phyloP scores from a whole-genome alignment of 768 basidiomycete genomes.

The Panaeolus cyanescens region DNA sequence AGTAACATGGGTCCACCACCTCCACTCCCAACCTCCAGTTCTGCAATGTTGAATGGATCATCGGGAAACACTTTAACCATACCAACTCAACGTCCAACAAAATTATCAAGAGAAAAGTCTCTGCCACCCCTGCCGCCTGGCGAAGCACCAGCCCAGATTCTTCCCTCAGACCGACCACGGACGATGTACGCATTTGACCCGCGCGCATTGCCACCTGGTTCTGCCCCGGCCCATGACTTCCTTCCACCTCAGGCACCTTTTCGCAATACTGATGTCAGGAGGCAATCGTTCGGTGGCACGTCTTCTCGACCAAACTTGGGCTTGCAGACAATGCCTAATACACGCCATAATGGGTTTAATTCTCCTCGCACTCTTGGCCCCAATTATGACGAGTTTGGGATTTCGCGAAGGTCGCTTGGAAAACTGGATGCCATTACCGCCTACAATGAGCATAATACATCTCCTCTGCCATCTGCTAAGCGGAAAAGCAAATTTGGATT shows the following conservation, averaged over 20 bases:
- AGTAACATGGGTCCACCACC: constrained; percentile 27
- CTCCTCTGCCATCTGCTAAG: constrained; percentile 47
- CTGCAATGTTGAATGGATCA: constrained; percentile 19
- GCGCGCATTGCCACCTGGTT: constrained; percentile 46
- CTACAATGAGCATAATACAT: constrained; percentile 21
- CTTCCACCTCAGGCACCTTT: constrained; percentile 67
- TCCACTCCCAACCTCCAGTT: constrained; percentile 27
- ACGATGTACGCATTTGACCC: constrained; percentile 68
- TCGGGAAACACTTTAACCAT: constrained; percentile 9
- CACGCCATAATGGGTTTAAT: constrained; percentile 35
- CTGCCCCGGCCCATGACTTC: constrained; percentile 50
- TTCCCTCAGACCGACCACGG: constrained; percentile 57
- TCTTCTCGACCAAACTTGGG: constrained; percentile 56
- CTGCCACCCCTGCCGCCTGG: constrained; percentile 78
- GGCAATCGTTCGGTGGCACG: constrained; percentile 79
- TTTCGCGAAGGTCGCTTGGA: constrained; percentile 61
- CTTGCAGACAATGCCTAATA: constrained; percentile 51
- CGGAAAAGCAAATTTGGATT: constrained; percentile 78
- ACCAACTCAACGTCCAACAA: constrained; percentile 17
- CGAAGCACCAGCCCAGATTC: constrained; percentile 39
- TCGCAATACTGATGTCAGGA: constrained; percentile 53
- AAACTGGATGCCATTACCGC: constrained; percentile 39
- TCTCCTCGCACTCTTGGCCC: constrained; percentile 37
- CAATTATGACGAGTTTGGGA: constrained; percentile 74
- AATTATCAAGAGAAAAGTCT: constrained; percentile 63